Base-by-base conservation (phyloP, 2,329 filamentous ascomycete species). In the Clonostachys chloroleuca region DNA sequence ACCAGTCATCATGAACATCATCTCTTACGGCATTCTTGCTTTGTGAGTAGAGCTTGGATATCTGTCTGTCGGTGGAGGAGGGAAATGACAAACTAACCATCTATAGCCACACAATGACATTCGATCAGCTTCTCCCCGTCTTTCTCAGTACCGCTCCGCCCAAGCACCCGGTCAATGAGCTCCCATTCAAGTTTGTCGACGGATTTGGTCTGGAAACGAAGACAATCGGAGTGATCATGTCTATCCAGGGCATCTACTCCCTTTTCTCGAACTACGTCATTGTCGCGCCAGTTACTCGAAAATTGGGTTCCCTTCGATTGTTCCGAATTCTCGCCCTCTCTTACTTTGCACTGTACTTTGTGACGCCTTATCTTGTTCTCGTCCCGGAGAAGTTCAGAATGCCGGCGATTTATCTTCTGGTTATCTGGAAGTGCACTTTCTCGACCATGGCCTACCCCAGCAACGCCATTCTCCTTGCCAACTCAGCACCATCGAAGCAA, bases 381-480 rank as follows among this genome's bases (percentile, higher is more conserved):
- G 78, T 96, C 1, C 92, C 94, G 1, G 74, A 83, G 14, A 69
- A 70, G 33, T 66, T 90, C 39, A 84, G 87, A 51, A 87, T 88
- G 70, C 70, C 83, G 3, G 89, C 87, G 20, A 83, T 96, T 44
- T 92, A 91, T 60, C 58, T 83, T 8, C 75, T 92, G 20, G 78
- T 97, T 12, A 78, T 95, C 54, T 90, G 88, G 84, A 97, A 96
- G 68, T 95, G 95, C 62, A 95, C 90, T 0, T 91, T 94, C 57
- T 84, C 92, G 56, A 92, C 90, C 42, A 84, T 96, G 67, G 86
- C 92, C 0, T 97, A 96, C 66, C 94, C 94, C 12, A 89, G 87
- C 58, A 91, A 92, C 55, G 86, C 87, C 12, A 95, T 97, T 49
- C 81, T 99, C 48, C 79, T 96, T 33, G 88, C 90, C 50, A 95